Evolutionary conservation across 129 eudicot species (phyloP).

Genomic region (Kitagawia praeruptora): DNA sequence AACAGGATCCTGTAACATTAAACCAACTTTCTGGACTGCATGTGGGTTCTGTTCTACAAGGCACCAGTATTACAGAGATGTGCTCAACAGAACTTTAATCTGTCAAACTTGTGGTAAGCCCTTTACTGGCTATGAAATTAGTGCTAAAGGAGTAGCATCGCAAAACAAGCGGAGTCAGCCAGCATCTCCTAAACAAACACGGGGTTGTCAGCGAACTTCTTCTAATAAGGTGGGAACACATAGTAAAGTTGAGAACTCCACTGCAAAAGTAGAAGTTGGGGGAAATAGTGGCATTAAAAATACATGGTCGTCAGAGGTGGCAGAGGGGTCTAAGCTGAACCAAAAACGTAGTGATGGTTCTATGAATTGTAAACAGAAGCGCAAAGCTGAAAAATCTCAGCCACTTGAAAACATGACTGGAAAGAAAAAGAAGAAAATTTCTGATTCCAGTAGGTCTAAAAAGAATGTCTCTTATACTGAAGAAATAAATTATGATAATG

Average conservation of each 20-base stretch:
- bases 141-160: conserved; percentile 16
- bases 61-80: conserved; percentile 39
- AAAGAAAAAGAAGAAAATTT: conserved; percentile 31
- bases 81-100: conserved; percentile 23
- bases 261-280: conserved; percentile 7
- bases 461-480: conserved; percentile 45
- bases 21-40: conserved; percentile 56
- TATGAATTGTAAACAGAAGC: not conserved
- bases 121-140: conserved; percentile 42
- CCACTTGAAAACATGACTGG: conserved; percentile 17
- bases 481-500: conserved; percentile 21
- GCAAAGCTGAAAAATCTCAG: conserved; percentile 16
- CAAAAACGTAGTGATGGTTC: not conserved
- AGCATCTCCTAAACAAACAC: conserved; percentile 3
- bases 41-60: conserved; percentile 49
- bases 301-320: not conserved
- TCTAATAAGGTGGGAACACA: conserved; percentile 5
- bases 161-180: conserved; percentile 16
- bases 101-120: conserved; percentile 52
- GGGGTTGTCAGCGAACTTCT: conserved; percentile 10
- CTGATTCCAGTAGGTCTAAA: conserved; percentile 39
- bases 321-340: conserved; percentile 11
- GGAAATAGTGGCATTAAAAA: not conserved
- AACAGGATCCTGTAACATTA: conserved; percentile 7
- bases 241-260: conserved; percentile 5